phyloP scores from a whole-genome alignment of 768 basidiomycete species.

The Obba rivulosa region DNA sequence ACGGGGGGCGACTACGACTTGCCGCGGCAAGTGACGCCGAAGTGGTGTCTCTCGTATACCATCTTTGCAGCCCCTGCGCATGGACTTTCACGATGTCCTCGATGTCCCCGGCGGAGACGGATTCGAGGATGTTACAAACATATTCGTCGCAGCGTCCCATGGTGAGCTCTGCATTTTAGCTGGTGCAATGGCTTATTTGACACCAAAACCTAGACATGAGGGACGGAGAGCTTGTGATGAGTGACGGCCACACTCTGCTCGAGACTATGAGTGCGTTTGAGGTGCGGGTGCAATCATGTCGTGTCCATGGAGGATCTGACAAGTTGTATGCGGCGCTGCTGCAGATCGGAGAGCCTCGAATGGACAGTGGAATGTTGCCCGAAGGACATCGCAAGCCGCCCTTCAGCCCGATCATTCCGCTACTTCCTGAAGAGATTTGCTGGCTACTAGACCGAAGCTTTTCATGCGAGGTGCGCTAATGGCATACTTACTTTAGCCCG shows the following conservation, averaged over 20 bases:
- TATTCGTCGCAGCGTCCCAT: conserved; percentile 55
- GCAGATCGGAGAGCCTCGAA: conserved; percentile 85
- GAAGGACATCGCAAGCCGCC: conserved; percentile 36
- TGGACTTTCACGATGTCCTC: conserved; percentile 12
- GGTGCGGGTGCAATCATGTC: conserved; percentile 36
- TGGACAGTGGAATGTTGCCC: conserved; percentile 71
- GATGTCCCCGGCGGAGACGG: conserved; percentile 52
- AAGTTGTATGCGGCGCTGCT: neutral
- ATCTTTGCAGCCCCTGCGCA: neutral
- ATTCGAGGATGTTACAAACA: conserved; percentile 57
- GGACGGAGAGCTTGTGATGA: conserved; percentile 56
- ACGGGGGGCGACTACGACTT: too few species aligned
- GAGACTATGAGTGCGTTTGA: conserved; percentile 96
- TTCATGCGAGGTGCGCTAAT: conserved; percentile 66
- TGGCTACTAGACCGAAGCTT: conserved; percentile 81
- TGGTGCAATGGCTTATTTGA: neutral
- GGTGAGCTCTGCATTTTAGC: conserved; percentile 37
- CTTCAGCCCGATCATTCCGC: conserved; percentile 59
- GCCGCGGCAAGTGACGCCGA: too few species aligned
- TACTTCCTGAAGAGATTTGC: conserved; percentile 78
- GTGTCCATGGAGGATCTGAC: neutral
- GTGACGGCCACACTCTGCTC: conserved; percentile 64
- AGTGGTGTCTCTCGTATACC: too few species aligned
- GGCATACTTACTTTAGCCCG: conserved; percentile 1
- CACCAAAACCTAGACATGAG: conserved; percentile 46